Percentiles rank a stretch among this genome's conserved stretches.
Evolutionary conservation across 2,329 filamentous ascomycete species (phyloP).

Genomic region (Talaromyces funiculosus): DNA sequence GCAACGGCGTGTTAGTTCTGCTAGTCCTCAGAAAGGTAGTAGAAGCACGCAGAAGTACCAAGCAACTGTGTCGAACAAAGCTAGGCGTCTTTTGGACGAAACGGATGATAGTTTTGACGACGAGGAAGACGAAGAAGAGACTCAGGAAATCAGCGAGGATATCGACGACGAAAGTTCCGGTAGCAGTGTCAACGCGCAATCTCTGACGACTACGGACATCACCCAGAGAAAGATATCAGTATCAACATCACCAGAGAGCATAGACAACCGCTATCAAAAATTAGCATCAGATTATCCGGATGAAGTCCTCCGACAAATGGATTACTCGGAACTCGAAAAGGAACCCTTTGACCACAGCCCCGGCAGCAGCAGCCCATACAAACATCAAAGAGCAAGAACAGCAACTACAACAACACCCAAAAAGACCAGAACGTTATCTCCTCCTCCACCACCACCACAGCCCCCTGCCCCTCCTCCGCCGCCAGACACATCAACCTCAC

Average conservation of each 20-base stretch:
- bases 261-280: conserved; percentile 24
- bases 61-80: neutral
- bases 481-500: conserved; percentile 16
- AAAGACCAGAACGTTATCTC: neutral
- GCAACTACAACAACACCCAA: neutral
- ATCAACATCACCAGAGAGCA: conserved; percentile 21
- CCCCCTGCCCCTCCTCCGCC: conserved; percentile 17
- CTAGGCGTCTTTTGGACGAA: conserved; percentile 5
- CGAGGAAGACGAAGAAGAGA: neutral
- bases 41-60: neutral
- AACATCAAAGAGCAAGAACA: neutral
- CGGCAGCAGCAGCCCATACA: conserved; percentile 10
- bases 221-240: neutral
- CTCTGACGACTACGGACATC: conserved; percentile 18
- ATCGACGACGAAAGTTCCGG: conserved; percentile 9
- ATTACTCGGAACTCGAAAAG: conserved; percentile 44
- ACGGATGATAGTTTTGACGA: conserved; percentile 20
- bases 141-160: conserved; percentile 14
- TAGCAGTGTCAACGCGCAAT: conserved; percentile 28
- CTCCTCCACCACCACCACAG: neutral
- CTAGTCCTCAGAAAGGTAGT: conserved; percentile 4
- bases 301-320: conserved; percentile 41
- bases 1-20: neutral
- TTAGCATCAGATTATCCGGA: conserved; percentile 45
- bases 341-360: conserved; percentile 47